Evolutionary conservation across 164 flowering plant species (phyloP).

Genomic region (Vitis amurensis): DNA sequence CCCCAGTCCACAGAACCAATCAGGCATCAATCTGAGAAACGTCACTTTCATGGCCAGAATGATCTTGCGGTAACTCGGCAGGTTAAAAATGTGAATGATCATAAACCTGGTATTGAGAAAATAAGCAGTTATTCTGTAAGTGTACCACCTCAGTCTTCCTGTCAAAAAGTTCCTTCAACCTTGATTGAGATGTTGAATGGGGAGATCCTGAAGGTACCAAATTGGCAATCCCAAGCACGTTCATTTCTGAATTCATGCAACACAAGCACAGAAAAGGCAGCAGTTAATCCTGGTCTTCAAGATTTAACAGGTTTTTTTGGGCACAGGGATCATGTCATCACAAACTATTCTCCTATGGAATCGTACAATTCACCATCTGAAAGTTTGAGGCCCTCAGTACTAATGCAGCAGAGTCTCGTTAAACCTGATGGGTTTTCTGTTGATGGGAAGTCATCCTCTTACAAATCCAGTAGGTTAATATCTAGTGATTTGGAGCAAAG

Average conservation of each 20-base stretch:
- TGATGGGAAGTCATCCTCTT: slow-evolving; percentile 1
- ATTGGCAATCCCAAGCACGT: neutral
- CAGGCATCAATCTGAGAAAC: slow-evolving; percentile 9
- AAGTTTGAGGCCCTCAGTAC: slow-evolving; percentile 7
- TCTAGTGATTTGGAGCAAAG: slow-evolving; percentile 13
- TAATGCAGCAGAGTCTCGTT: slow-evolving; percentile 7
- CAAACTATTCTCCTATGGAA: slow-evolving; percentile 6
- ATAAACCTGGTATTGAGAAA: slow-evolving; percentile 1
- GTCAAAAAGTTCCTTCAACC: slow-evolving; percentile 7
- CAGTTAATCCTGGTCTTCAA: slow-evolving; percentile 8
- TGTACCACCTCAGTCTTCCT: slow-evolving; percentile 3
- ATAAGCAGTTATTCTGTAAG: neutral
- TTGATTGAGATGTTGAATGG: slow-evolving; percentile 2
- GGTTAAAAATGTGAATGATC: slow-evolving; percentile 8
- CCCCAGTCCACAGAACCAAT: slow-evolving; percentile 7
- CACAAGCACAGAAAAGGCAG: slow-evolving; percentile 6
- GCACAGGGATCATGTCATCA: neutral
- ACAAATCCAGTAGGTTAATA: slow-evolving; percentile 9
- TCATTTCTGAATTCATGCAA: slow-evolving; percentile 1
- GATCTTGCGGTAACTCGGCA: slow-evolving; percentile 10
- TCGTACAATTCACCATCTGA: slow-evolving; percentile 1
- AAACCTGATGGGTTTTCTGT: slow-evolving; percentile 1
- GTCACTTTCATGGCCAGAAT: slow-evolving; percentile 12
- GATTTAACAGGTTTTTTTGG: slow-evolving; percentile 8
- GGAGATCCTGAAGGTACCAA: slow-evolving; percentile 5